Evolutionary conservation across 2,329 filamentous ascomycete species (phyloP).

Genomic region (Botryotinia convoluta): DNA sequence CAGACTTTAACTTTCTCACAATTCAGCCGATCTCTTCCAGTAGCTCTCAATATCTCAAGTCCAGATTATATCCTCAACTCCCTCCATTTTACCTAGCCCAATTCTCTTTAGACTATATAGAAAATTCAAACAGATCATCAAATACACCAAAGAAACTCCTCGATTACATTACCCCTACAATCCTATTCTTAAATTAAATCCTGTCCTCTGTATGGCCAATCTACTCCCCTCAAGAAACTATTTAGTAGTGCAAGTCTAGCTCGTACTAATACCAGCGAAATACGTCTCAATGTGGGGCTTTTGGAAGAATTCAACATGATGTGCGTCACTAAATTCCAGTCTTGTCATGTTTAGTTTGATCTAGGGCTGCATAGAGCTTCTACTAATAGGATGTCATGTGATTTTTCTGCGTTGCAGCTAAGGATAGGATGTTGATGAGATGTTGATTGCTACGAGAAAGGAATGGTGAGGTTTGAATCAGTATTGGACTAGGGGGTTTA

Average conservation of each 20-base stretch:
- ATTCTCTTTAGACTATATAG: not conserved
- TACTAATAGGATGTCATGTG: not conserved
- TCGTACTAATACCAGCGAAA: not conserved
- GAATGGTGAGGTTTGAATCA: not conserved
- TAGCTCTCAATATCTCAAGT: not conserved
- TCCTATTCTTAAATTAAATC: not conserved
- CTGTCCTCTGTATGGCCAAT: not conserved
- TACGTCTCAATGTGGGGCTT: not conserved
- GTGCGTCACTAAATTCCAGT: not conserved
- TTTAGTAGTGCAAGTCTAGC: not conserved
- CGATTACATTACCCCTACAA: not conserved
- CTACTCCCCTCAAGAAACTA: too few relatives aligned
- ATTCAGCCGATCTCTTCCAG: too few relatives aligned
- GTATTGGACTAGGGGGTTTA: fast-evolving
- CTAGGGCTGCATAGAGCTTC: not conserved
- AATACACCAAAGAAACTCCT: fast-evolving
- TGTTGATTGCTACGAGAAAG: not conserved
- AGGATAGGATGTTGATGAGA: not conserved
- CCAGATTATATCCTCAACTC: fast-evolving
- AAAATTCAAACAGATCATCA: fast-evolving
- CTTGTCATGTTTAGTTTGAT: fast-evolving
- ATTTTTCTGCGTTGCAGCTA: not conserved
- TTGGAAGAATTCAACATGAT: fast-evolving
- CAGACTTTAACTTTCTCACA: too few relatives aligned
- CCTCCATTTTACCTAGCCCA: not conserved